phyloP scores from a whole-genome alignment of 2,329 filamentous ascomycete genomes.

The Pyrenophora seminiperda region DNA sequence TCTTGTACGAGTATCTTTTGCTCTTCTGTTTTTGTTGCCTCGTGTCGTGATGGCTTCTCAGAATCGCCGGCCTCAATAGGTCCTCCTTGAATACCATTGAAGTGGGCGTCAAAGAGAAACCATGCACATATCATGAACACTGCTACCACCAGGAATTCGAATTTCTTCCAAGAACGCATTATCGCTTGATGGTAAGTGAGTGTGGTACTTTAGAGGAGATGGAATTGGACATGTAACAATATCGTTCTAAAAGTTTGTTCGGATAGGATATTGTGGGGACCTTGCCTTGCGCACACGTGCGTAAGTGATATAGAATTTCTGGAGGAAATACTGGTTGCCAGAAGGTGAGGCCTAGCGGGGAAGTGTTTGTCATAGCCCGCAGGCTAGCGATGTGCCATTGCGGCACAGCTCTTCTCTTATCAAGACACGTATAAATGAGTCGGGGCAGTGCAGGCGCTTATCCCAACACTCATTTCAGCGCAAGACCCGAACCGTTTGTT shows the following conservation, averaged over 20 bases:
- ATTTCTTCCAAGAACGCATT: conserved; percentile 15
- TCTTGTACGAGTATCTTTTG: conserved; percentile 13
- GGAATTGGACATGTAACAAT: not conserved
- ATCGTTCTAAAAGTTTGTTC: not conserved
- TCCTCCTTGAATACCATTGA: conserved; percentile 10
- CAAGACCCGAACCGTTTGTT: not conserved
- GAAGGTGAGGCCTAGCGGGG: not conserved
- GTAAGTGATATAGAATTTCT: conserved; percentile 5
- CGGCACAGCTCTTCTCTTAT: conserved; percentile 13
- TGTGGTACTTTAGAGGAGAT: not conserved
- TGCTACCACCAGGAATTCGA: conserved; percentile 18
- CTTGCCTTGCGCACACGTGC: conserved; percentile 7
- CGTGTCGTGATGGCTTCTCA: conserved; percentile 18
- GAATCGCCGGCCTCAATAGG: conserved; percentile 1
- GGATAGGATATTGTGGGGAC: conserved; percentile 5
- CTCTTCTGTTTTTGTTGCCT: conserved; percentile 15
- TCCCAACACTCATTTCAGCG: not conserved
- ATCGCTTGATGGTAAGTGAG: conserved; percentile 11
- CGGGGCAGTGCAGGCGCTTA: not conserved
- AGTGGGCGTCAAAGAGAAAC: conserved; percentile 19
- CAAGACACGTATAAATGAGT: conserved; percentile 2
- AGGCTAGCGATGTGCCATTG: conserved; percentile 14
- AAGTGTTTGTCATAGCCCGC: not conserved
- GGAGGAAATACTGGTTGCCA: not conserved
- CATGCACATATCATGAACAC: conserved; percentile 21